These are phyloP conservation scores for Zymoseptoria brevis DNA, from an alignment of 2,329 filamentous ascomycete species.

Conservation along the genomic window DNA sequence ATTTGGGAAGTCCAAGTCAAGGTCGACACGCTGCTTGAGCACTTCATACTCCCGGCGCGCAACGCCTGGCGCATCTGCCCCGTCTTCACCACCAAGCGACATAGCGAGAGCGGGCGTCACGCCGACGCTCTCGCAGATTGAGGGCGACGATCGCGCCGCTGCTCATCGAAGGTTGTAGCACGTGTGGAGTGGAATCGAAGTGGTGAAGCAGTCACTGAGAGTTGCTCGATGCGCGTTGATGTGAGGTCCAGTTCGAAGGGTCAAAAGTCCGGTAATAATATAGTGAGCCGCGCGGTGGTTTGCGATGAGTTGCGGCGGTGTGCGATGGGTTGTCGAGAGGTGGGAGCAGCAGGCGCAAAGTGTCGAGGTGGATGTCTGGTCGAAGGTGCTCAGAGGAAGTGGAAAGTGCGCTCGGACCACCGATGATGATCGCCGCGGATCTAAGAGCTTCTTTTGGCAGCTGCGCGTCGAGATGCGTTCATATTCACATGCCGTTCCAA, in stretches of 20 bases:
- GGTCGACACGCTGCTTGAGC: slow-evolving; percentile 75
- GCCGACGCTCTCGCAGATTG: background rate
- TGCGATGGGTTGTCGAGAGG: background rate
- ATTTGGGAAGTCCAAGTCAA: slow-evolving; percentile 79
- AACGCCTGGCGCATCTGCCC: background rate
- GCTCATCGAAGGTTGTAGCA: background rate
- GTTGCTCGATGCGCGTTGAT: background rate
- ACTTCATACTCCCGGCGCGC: slow-evolving; percentile 46
- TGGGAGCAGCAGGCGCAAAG: background rate
- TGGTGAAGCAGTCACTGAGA: background rate
- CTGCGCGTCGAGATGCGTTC: background rate
- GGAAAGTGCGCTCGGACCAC: background rate
- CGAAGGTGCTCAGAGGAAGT: background rate
- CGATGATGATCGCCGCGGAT: no score
- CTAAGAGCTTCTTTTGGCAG: background rate
- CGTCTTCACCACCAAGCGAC: background rate
- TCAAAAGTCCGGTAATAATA: background rate
- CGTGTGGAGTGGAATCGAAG: background rate
- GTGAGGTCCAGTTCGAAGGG: background rate
- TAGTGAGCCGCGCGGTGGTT: background rate
- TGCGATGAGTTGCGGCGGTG: background rate
- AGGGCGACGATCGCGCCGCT: background rate
- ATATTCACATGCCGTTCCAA: background rate
- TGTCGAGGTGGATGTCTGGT: background rate
- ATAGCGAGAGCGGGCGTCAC: background rate